These are phyloP conservation scores for Metschnikowia drakensbergensis DNA, from an alignment of 805 yeast genomes.

Conservation along the genomic window DNA sequence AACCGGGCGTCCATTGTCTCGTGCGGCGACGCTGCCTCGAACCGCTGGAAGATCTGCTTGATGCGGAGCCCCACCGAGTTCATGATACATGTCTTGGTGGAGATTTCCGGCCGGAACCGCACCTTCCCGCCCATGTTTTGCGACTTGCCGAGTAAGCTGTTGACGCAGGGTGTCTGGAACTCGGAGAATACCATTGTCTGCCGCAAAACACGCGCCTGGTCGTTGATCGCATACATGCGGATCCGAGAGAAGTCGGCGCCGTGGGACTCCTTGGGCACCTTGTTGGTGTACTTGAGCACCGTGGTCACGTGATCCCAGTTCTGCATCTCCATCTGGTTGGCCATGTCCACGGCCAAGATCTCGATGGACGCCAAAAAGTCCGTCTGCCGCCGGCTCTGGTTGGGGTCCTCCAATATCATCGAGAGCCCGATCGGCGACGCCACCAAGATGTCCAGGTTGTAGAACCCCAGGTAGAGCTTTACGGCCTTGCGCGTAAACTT, in stretches of 20 bases:
- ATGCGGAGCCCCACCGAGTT: conserved; percentile 62
- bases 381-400: conserved; percentile 54
- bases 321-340: conserved; percentile 86
- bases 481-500: conserved; percentile 86
- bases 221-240: conserved; percentile 89
- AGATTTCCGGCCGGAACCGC: conserved; percentile 47
- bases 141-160: conserved; percentile 50
- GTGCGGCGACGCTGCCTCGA: conserved; percentile 62
- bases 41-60: conserved; percentile 67
- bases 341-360: conserved; percentile 71
- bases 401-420: conserved; percentile 65
- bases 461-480: conserved; percentile 79
- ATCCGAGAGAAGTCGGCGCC: conserved; percentile 89
- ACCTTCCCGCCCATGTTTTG: conserved; percentile 58
- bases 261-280: conserved; percentile 69
- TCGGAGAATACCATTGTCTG: conserved; percentile 79
- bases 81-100: conserved; percentile 51
- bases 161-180: conserved; percentile 76
- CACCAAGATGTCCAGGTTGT: conserved; percentile 77
- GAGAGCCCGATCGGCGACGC: conserved; percentile 89
- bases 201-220: conserved; percentile 65
- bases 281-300: conserved; percentile 63
- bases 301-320: conserved; percentile 82
- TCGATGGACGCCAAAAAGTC: conserved; percentile 91
- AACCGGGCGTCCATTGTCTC: conserved; percentile 57